Evolutionary conservation across 1,139 yeast genomes (phyloP).

Genomic region (Sugiyamaella pinicola): DNA sequence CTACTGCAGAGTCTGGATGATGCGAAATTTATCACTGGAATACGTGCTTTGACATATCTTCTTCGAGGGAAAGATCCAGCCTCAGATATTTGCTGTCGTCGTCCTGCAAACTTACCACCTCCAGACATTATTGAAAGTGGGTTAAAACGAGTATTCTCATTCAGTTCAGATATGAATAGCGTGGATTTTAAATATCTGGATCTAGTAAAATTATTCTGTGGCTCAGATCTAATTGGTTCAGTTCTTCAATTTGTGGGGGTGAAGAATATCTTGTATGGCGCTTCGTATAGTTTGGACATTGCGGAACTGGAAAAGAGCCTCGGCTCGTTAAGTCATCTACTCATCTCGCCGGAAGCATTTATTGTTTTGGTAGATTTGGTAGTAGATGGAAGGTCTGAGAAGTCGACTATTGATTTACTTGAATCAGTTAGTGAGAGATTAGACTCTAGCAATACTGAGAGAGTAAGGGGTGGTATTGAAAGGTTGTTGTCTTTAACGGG

Average conservation of each 20-base stretch:
- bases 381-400: not conserved
- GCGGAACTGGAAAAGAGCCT: slow-evolving; percentile 18
- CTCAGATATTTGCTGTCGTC: slow-evolving; percentile 20
- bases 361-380: slow-evolving; percentile 8
- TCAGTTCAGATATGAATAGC: slow-evolving; percentile 19
- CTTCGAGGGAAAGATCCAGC: slow-evolving; percentile 28
- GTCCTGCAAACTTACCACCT: slow-evolving; percentile 31
- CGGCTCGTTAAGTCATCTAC: slow-evolving; percentile 6
- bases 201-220: slow-evolving; percentile 23
- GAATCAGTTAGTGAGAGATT: slow-evolving; percentile 9
- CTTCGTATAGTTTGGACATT: slow-evolving; percentile 23
- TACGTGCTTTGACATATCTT: slow-evolving; percentile 27
- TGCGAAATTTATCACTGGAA: slow-evolving; percentile 27
- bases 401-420: slow-evolving; percentile 2
- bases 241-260: slow-evolving; percentile 32
- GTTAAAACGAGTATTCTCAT: slow-evolving; percentile 27
- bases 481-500: not conserved
- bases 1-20: slow-evolving; percentile 28
- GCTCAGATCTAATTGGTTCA: slow-evolving; percentile 26
- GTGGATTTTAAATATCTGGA: slow-evolving; percentile 18
- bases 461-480: not conserved
- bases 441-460: not conserved
- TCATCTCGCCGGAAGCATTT: slow-evolving; percentile 23
- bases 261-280: slow-evolving; percentile 25
- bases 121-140: slow-evolving; percentile 30